Base-by-base conservation (phyloP, 805 yeast species). In the Suhomyces sp. region DNA sequence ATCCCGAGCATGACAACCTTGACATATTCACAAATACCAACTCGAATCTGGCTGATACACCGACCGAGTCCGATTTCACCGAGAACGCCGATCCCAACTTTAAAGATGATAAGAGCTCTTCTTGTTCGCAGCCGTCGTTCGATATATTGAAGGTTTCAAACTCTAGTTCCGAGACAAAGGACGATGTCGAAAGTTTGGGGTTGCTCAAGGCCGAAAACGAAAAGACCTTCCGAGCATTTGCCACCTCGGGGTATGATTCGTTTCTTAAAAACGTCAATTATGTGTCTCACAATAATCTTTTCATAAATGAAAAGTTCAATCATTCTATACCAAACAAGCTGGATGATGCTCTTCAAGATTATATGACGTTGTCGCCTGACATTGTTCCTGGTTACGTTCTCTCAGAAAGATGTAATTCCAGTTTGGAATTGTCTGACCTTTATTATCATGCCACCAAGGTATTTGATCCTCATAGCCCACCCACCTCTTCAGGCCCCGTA, bases 181-280 rank as follows among this genome's bases (percentile, higher is more conserved):
- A 17, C 13, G 41, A 19, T 4, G 21, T 4, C 21, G 41, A 37
- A 13, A 31, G n/a, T 17, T 3, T 35, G 29, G 33, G 6, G 29
- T 21, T 33, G 17, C 45, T 20, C 27, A 31, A 21, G 48, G 21
- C 45, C 15, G 41, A 25, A 19, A 37, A 37, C 41, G 41, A 37
- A 37, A 15, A 17, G 41, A 5, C 9, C 22, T 56, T 48, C 29
- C 43, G 53, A 2, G 43, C 45, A 13, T 49, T 51, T 29, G 57
- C 56, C 37, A 48, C 50, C 17, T 46, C 47, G 17, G 56, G 62
- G 31, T 58, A 58, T 44, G 55, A 57, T 48, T 66, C 69, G 49
- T 69, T 63, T 44, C 58, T 65, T 21, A 63, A 54, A 47, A 61
- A 63, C 50, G 57, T 68, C 41, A 61, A 63, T 54, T 65, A 62